phyloP scores from a whole-genome alignment of 495 filamentous ascomycete genomes.

The Sordaria brevicollis region DNA sequence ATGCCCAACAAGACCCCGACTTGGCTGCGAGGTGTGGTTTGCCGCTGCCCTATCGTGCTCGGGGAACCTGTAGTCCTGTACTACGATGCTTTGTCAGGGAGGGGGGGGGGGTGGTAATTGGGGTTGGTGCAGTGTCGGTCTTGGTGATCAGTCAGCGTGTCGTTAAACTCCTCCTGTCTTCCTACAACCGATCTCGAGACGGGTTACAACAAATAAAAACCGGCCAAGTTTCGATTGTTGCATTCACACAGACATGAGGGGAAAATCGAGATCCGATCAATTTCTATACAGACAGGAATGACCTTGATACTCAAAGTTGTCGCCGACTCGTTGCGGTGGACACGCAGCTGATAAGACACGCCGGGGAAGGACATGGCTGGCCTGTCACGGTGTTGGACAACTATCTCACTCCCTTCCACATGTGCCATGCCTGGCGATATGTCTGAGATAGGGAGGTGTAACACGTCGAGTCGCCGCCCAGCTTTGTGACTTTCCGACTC shows the following conservation, averaged over 20 bases:
- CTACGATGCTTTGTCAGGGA: not conserved
- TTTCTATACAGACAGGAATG: not conserved
- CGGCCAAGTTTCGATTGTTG: not conserved
- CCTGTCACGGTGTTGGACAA: not conserved
- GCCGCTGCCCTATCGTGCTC: not conserved
- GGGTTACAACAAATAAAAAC: not conserved
- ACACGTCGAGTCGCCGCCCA: not conserved
- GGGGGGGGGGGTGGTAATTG: not conserved
- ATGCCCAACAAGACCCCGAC: not conserved
- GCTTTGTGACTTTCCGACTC: not conserved
- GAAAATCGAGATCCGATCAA: not conserved
- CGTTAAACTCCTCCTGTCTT: not conserved
- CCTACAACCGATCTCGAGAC: not conserved
- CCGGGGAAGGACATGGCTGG: not conserved
- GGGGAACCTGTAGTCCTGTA: not conserved
- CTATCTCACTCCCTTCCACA: not conserved
- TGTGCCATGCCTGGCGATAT: not conserved
- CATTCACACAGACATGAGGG: not conserved
- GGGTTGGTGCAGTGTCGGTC: not conserved
- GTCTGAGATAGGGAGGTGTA: not conserved
- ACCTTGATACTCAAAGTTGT: not conserved
- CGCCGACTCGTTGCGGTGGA: not conserved
- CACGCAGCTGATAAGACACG: not conserved
- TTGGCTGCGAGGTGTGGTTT: not conserved
- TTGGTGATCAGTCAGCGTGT: not conserved